Conservation (phyloP, 352 stramenopile genomes). For the Globisporangium megalacanthum region DNA sequence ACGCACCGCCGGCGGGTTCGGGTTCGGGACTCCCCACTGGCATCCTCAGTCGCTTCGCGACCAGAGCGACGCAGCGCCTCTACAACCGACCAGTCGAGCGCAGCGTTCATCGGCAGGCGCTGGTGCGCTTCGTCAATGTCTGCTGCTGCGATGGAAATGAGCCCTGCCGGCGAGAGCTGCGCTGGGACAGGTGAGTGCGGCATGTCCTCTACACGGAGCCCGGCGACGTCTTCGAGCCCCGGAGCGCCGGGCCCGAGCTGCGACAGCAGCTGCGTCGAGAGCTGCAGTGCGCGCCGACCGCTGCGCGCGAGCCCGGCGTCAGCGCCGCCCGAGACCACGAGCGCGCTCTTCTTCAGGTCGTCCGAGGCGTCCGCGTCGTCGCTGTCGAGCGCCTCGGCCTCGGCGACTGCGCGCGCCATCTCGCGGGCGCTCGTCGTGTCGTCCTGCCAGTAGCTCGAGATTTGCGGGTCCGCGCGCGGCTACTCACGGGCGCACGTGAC, state of each 20-base stretch:
- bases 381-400: conserved; percentile 25
- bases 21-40: neutral
- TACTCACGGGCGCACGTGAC: conserved; percentile 9
- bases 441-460: conserved; percentile 74
- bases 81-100: conserved; percentile 66
- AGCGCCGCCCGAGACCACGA: conserved; percentile 17
- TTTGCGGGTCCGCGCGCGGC: conserved; percentile 60
- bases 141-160: conserved; percentile 80
- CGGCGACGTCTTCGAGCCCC: conserved; percentile 42
- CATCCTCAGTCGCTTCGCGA: neutral
- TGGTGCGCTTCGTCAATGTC: conserved; percentile 69
- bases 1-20: conserved; percentile 7
- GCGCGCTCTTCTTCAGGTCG: conserved; percentile 46
- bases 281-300: conserved; percentile 11
- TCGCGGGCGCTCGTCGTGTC: conserved; percentile 64
- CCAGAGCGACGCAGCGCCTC: conserved; percentile 35
- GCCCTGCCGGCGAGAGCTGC: conserved; percentile 62
- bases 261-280: conserved; percentile 22
- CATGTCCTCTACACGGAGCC: conserved; percentile 40
- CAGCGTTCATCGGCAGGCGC: conserved; percentile 22
- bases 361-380: conserved; percentile 20
- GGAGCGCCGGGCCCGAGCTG: conserved; percentile 36
- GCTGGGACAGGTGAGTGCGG: conserved; percentile 33
- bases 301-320: conserved; percentile 9
- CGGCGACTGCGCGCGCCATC: conserved; percentile 57